phyloP scores from a whole-genome alignment of 768 basidiomycete genomes.

The Austroboletus festivus region DNA sequence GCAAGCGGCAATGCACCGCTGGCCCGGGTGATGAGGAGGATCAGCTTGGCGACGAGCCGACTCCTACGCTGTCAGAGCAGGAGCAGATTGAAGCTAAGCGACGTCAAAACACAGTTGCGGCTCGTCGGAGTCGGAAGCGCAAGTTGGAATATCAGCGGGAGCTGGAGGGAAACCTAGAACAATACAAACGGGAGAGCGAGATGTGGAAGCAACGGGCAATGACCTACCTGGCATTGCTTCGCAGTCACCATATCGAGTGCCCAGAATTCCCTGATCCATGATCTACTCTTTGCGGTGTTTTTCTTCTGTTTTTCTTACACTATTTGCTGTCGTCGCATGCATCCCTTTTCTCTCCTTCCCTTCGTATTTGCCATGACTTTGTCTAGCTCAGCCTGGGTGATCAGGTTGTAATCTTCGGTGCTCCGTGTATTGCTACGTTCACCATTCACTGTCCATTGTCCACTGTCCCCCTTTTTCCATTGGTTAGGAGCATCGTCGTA shows the following conservation, averaged over 20 bases:
- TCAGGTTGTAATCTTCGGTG: constrained; percentile 40
- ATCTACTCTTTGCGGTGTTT: constrained; percentile 5
- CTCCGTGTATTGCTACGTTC: constrained; percentile 35
- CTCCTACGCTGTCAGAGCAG: constrained; percentile 49
- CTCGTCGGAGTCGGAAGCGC: constrained; percentile 72
- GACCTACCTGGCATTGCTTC: constrained; percentile 48
- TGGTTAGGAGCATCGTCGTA: constrained; percentile 58
- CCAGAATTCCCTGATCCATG: constrained; percentile 43
- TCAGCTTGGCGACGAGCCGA: constrained; percentile 20
- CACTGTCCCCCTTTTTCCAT: constrained; percentile 36
- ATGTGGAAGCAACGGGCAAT: constrained; percentile 58
- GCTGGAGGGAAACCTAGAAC: constrained; percentile 56
- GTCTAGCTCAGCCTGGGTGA: not conserved
- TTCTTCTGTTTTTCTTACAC: constrained; percentile 8
- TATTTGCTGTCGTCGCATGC: not conserved
- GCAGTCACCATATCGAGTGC: constrained; percentile 54
- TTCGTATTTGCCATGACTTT: constrained; percentile 2
- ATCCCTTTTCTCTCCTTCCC: constrained; percentile 10
- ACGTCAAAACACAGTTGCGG: constrained; percentile 81
- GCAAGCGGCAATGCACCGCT: constrained; percentile 53
- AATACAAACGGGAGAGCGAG: constrained; percentile 55
- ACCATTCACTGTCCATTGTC: constrained; percentile 7
- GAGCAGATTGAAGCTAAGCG: constrained; percentile 78
- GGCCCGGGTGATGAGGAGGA: constrained; percentile 52
- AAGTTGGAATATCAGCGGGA: constrained; percentile 68